Base-by-base conservation (phyloP, 768 basidiomycete genomes). In the Mycena rosella region DNA sequence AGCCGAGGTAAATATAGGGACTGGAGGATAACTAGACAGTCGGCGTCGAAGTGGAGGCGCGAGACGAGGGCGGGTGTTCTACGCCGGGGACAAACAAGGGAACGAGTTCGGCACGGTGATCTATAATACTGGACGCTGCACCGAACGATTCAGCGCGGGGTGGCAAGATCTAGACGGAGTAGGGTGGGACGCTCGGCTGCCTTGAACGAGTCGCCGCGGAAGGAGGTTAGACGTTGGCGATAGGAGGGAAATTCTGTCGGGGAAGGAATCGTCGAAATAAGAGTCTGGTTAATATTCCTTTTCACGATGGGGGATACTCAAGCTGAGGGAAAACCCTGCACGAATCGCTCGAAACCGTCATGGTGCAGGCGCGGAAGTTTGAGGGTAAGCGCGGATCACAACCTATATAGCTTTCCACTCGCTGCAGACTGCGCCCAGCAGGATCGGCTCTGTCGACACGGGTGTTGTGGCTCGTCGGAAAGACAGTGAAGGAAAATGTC, bases 401-500 rank as follows among this genome's bases (percentile, higher is more conserved):
- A 20, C 17, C 26, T 15, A 27, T 30, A 51, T 20, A 4, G 1
- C 2, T 32, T 29, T 51, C 49, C 49, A 51, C 27, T 17, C 27
- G 18, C 29, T 26, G 26, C 49, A 51, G 17, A 51, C 20, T n/a
- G 29, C 29, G 49, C 26, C 29, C 1, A 51, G 49, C 20, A 51
- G 30, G 29, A 51, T 30, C 2, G 49, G 49, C 3, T 44, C 57
- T 0, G 18, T 8, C 42, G 40, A 9, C 9, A 5, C 40, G 24
- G 14, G 40, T 24, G 55, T 24, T 18, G 18, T 4, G 44, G 57
- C 20, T 47, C 22, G 20, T 32, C 30, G 4, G 57, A 44, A 32
- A 58, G 44, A 29, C 57, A 58, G 45, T 24, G 42, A 34, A 58
- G 29, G 17, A 58, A 58, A 14, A 58, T 58, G 2, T 58, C 57